These are phyloP conservation scores for Fraxinus latifolia DNA, from an alignment of 305 asterid genomes.

Conservation along the genomic window DNA sequence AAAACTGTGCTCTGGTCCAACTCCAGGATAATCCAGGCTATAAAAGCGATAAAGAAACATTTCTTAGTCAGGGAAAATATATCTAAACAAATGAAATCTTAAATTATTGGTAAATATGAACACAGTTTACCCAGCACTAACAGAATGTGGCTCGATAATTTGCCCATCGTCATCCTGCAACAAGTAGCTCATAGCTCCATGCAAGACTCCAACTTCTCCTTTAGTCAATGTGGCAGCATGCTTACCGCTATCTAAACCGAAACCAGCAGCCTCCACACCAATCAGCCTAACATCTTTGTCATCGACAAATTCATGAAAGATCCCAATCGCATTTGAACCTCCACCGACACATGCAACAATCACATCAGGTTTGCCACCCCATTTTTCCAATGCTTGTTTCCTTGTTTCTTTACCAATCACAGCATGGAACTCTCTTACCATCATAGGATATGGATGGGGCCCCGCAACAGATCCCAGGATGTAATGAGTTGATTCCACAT, in stretches of 20 bases:
- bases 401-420: constrained; percentile 96
- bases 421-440: constrained; percentile 94
- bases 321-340: constrained; percentile 97
- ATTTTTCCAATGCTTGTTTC: constrained; percentile 84
- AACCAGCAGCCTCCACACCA: constrained; percentile 98
- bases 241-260: constrained; percentile 90
- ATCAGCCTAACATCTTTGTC: constrained; percentile 79
- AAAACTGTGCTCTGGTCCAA: constrained; percentile 57
- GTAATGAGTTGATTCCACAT: constrained; percentile 88
- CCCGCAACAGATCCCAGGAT: constrained; percentile 93
- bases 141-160: constrained; percentile 91
- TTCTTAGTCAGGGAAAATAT: not conserved
- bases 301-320: constrained; percentile 86
- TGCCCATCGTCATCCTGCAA: constrained; percentile 95
- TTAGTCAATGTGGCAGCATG: constrained; percentile 86
- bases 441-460: constrained; percentile 97
- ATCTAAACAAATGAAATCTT: not conserved
- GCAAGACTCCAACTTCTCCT: constrained; percentile 92
- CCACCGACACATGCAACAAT: constrained; percentile 95
- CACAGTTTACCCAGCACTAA: constrained; percentile 65
- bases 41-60: not conserved
- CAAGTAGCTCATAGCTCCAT: constrained; percentile 96
- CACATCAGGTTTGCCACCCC: constrained; percentile 89
- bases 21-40: constrained; percentile 54
- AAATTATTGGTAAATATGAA: not conserved